Base-by-base conservation (phyloP, 805 yeast species). In the Kodamaea kakaduensis region DNA sequence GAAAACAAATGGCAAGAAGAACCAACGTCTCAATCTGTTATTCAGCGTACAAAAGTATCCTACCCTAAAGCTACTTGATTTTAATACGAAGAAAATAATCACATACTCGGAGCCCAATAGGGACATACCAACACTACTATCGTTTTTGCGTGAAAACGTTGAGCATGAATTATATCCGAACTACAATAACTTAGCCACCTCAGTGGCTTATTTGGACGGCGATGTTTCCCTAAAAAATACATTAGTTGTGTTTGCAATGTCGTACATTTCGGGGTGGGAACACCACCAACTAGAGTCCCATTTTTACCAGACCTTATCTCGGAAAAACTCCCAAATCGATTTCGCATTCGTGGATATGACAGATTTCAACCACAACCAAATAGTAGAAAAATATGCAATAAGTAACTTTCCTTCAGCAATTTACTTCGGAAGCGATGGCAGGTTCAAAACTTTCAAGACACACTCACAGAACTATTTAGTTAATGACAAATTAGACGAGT, bases 41-140 rank as follows among this genome's bases (percentile, higher is more conserved):
- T 74, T 75, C 39, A 46, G 49, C 10, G 57, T 78, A 3, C 40
- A 45, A 8, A 64, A 62, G 13, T 78, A 61, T 48, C 85, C 85
- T 1, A 59, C 71, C 1, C 38, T 78, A 32, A 65, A 68, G 44
- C 47, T 78, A 21, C 68, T 73, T 40, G 54, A 68, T 21, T 58
- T 59, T 31, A 56, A 58, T 25, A 71, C 73, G 1, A 66, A 62
- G 31, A 55, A 59, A 36, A 58, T 71, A 4, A 61, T 56, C 0
- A 52, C 58, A 1, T 77, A 59, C 46, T 46, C 48, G 1, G 65
- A 61, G 19, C 30, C 28, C 2, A 36, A 43, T n/a, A 37, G 63
- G 22, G 45, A 45, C 13, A 27, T 53, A 9, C 39, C 47, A 8
- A 34, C 45, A 8, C 25, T 62, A 9, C 34, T 57, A 2, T 48